Base-by-base conservation (phyloP, 192 early-diverging fungal genomes). In the Cetraspora pellucida region DNA sequence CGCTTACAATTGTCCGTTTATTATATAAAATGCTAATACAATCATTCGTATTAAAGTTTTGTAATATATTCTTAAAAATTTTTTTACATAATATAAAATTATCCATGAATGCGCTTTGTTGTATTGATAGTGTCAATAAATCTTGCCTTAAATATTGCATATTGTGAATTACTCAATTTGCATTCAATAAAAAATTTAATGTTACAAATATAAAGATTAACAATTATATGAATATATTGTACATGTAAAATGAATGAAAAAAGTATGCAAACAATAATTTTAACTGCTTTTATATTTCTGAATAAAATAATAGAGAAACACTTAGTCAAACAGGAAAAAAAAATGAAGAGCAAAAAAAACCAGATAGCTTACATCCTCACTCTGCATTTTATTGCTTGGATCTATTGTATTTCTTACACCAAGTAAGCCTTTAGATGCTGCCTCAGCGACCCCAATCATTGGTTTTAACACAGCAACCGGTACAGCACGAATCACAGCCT, bases 361-460 rank as follows among this genome's bases (percentile, higher is more conserved):
- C 13, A 49, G 16, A 72, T 37, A 63, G 86, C 86, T 78, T 84
- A 87, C 86, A 80, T 98, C 95, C 79, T 97, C 91, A 78, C 89
- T 92, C 77, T 95, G 89, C 13, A 89, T 75, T 74, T 88, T 85
- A 49, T 92, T 89, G 13, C 79, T 87, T 7, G 95, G 93, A 81
- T 98, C 97, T 68, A 98, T 89, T 10, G 91, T 91, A 80, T 96
- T 98, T 68, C 94, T 91, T 74, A 98, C 73, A 1, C 97, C 96
- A 69, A 96, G 87, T 28, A 98, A 84, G 9, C 95, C 91, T 82
- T 97, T 96, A 1, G 95, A 94, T 16, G 97, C 90, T 0, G 96
- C 97, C 59, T 97, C 97, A 0, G 96, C 92, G 0, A 93, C 91
- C 0, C 97, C 96, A 82, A 98, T 97, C 91, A 97, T 95, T 0